phyloP scores from a whole-genome alignment of 2,329 filamentous ascomycete species.

The Cryphonectria parasitica region DNA sequence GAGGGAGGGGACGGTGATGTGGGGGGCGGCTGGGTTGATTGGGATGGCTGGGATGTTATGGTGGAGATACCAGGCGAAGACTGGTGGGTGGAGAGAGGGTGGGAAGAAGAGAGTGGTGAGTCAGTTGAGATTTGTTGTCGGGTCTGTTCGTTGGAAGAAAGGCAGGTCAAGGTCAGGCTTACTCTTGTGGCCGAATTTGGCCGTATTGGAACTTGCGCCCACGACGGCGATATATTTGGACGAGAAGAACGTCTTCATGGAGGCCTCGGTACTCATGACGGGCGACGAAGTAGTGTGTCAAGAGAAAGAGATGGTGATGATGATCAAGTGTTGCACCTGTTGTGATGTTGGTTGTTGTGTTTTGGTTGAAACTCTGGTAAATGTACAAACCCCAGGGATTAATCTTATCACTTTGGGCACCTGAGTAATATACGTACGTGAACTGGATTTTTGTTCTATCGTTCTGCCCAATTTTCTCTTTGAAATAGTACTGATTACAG shows the following conservation, averaged over 20 bases:
- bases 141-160: neutral
- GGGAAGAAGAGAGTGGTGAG: neutral
- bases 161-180: slow-evolving; percentile 32
- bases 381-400: too few species aligned
- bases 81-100: slow-evolving; percentile 50
- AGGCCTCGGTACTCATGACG: slow-evolving; percentile 67
- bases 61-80: slow-evolving; percentile 86
- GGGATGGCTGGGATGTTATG: slow-evolving; percentile 79
- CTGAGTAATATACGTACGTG: too few species aligned
- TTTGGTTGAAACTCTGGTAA: neutral
- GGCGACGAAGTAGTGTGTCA: neutral
- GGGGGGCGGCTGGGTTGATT: slow-evolving; percentile 73
- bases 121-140: too few species aligned
- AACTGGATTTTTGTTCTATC: too few species aligned
- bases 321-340: too few species aligned
- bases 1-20: slow-evolving; percentile 60
- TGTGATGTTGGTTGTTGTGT: neutral
- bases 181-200: slow-evolving; percentile 91
- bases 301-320: too few species aligned
- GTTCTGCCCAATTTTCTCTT: too few species aligned
- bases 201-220: slow-evolving; percentile 81
- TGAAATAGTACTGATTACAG: too few species aligned
- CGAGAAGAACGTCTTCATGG: slow-evolving; percentile 79
- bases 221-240: slow-evolving; percentile 84
- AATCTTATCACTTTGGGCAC: too few species aligned